Base-by-base conservation (phyloP, 345 rosid genomes). In the Leavenworthia alabamica region DNA sequence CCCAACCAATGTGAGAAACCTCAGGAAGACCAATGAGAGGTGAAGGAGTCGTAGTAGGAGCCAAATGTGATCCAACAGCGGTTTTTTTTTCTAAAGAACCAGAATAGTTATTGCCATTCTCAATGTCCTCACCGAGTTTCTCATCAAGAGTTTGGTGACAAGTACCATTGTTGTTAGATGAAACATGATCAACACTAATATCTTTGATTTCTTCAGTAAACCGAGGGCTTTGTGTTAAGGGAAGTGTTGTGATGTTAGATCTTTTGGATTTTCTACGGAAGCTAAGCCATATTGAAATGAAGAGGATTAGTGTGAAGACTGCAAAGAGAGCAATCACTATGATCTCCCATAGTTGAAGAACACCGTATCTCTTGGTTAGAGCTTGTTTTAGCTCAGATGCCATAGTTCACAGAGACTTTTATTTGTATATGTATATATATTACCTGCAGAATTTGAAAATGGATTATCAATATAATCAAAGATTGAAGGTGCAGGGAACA, bases 1-100 rank as follows among this genome's bases (percentile, higher is more conserved):
- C 98, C 98, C 98, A 92, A 44, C 96, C 98, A 31, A 86, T 78
- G 33, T 81, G 93, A 14, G 98, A 89, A 71, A 80, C 83, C 56
- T 92, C 96, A 13, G 93, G 93, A 60, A 89, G 78, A 45, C 90
- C 96, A 23, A 84, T 75, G 68, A 86, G 80, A 56, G 96, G 96
- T 1, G 95, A 89, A 56, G 77, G 77, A 77, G 77, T 71, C 47
- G 89, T 78, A 59, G 80, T 19, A 46, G 87, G 80, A 80, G 81
- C 80, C 28, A 45, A 56, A 69, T 79, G 85, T 74, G 82, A 79
- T 29, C 77, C 82, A 44, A 59, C 76, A 37, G 31, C 64, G 3
- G 66, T 68, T 50, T 83, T 83, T 42, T 81, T 84, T 66, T 68
- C 84, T 44, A 83, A 78, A 11, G 88, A 82, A 51, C 78, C 85